Evolutionary conservation across 2,329 filamentous ascomycete genomes (phyloP).

Genomic region (Venturiaceae sp.): DNA sequence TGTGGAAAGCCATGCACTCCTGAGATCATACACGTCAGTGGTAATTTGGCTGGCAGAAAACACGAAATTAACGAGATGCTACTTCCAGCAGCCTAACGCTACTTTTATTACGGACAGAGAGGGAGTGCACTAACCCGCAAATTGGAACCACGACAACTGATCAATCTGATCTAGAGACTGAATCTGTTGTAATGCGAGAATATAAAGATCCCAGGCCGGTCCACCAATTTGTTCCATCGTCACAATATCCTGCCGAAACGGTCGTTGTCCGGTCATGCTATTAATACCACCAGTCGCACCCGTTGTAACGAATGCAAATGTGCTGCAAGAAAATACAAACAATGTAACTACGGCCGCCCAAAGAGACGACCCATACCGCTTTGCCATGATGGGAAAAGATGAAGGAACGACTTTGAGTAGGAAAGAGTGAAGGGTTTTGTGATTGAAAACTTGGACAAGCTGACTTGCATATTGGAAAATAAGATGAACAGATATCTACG

Average conservation of each 20-base stretch:
- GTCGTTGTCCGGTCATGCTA: background rate
- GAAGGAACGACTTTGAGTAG: background rate
- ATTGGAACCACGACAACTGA: background rate
- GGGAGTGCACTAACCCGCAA: background rate
- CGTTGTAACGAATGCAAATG: background rate
- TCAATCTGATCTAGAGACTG: background rate
- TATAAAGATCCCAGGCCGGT: slow-evolving; percentile 4
- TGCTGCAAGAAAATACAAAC: background rate
- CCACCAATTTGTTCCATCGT: background rate
- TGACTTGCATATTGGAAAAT: too few species aligned
- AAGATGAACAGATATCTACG: too few species aligned
- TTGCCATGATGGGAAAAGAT: background rate
- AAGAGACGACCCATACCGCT: background rate
- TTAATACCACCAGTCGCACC: background rate
- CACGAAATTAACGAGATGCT: background rate
- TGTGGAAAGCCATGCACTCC: slow-evolving; percentile 2
- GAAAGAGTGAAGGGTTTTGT: too few species aligned
- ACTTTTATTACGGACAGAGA: too few species aligned
- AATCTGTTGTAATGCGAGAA: background rate
- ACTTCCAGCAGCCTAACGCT: background rate
- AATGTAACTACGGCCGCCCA: background rate
- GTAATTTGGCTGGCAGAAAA: too few species aligned
- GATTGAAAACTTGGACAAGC: too few species aligned
- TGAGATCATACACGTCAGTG: background rate
- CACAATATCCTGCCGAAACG: slow-evolving; percentile 1